Base-by-base conservation (phyloP, 345 rosid genomes). In the Fremontodendron californicum region DNA sequence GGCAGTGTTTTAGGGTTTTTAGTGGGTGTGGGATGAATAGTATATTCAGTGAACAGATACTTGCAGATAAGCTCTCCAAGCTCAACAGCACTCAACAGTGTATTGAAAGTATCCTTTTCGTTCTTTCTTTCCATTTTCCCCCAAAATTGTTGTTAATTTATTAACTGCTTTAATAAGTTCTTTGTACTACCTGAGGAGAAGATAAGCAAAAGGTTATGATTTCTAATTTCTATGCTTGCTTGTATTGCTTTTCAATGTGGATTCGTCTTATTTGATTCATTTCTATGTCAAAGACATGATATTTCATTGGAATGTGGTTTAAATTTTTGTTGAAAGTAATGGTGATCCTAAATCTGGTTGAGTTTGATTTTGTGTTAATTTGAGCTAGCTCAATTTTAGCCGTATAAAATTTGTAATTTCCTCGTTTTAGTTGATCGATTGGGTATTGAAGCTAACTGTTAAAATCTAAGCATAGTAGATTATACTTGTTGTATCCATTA, bases 61-160 rank as follows among this genome's bases (percentile, higher is more conserved):
- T 96, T 65, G 92, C 91, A 71, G 99, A 96, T 76, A 93, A 93
- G 92, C 99, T 96, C 73, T 88, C 97, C 27, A 92, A 96, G 95
- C 97, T 93, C 89, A 92, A 93, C 83, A 87, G 97, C 92, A 92
- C 97, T 58, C 98, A 96, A 67, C 98, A 93, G 77, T 91, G 97
- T 42, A 96, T 96, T 79, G 98, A 96, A 88, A 93, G 99, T 96
- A 96, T 89, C 90, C 88, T 87, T 81, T 77, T 73, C 70, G 12
- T n/a, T 81, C 19, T 31, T 61, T 62, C 43, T 62, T 16, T 7
- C 67, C 57, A n/a, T 19, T 25, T 12, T 4, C 63, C 48, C 3
- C 51, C 6, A 46, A 55, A 3, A 23, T n/a, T n/a, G n/a, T 16
- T 46, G n/a, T 45, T 29, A 39, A 10, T 65, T 43, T n/a, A 2